Conservation (phyloP, 2,329 filamentous ascomycete genomes). For the Coniochaeta ligniaria region DNA sequence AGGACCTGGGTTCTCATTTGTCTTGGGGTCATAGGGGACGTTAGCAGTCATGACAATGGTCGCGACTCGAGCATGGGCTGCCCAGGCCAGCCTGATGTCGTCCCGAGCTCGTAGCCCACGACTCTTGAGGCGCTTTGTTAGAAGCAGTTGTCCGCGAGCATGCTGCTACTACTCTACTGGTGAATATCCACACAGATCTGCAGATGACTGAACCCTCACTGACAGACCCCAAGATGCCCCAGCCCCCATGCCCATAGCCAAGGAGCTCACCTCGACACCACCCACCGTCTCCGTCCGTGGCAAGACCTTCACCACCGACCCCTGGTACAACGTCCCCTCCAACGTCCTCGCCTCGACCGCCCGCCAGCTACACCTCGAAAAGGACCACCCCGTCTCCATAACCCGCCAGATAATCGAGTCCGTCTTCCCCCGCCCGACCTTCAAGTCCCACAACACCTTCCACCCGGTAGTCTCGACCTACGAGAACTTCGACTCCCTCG, state of each 20-base stretch:
- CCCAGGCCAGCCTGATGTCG: background rate
- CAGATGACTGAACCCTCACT: background rate
- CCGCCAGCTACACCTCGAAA: conserved; percentile 80
- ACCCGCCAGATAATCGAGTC: conserved; percentile 90
- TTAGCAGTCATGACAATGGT: background rate
- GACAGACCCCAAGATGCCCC: background rate
- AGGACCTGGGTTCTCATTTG: background rate
- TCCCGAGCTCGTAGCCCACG: background rate
- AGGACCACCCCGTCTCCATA: conserved; percentile 83
- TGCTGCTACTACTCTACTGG: conserved; percentile 2
- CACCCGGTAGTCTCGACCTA: conserved; percentile 75
- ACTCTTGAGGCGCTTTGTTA: background rate
- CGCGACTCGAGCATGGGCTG: background rate
- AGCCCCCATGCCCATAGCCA: conserved; percentile 1
- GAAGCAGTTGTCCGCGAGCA: background rate
- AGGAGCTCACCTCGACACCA: conserved; percentile 13
- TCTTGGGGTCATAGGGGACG: background rate
- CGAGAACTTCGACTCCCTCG: conserved; percentile 96
- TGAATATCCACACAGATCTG: background rate
- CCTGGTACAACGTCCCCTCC: conserved; percentile 77
- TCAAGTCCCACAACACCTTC: conserved; percentile 69
- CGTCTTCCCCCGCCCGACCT: conserved; percentile 67
- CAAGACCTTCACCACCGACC: conserved; percentile 58
- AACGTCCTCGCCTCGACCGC: conserved; percentile 69
- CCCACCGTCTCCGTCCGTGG: conserved; percentile 51